Evolutionary conservation across 257 asterid genomes (phyloP).

Genomic region (Misopates orontium): DNA sequence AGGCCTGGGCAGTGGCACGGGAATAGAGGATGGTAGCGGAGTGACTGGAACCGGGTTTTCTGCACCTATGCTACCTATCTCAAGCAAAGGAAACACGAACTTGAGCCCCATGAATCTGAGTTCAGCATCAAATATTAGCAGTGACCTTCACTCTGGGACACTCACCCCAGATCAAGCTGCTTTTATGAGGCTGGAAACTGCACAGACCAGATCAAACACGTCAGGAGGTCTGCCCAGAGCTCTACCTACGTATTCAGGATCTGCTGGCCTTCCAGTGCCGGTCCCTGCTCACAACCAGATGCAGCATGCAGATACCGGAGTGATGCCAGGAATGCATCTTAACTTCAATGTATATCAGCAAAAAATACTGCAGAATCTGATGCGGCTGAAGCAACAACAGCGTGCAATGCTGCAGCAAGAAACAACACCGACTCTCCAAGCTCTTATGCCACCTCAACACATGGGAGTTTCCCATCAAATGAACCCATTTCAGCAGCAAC

Average conservation of each 20-base stretch:
- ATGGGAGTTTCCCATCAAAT: too few species aligned
- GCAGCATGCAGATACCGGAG: conserved; percentile 67
- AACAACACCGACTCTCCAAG: conserved; percentile 65
- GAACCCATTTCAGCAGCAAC: too few species aligned
- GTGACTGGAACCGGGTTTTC: conserved; percentile 69
- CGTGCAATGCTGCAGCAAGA: conserved; percentile 53
- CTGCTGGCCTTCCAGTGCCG: conserved; percentile 64
- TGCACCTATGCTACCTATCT: conserved; percentile 59
- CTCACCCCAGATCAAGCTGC: conserved; percentile 54
- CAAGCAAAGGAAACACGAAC: conserved; percentile 61
- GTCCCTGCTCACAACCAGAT: conserved; percentile 59
- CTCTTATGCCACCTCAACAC: conserved; percentile 70
- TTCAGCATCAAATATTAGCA: conserved; percentile 57
- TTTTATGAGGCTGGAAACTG: conserved; percentile 52
- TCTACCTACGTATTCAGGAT: conserved; percentile 67
- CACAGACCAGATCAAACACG: conserved; percentile 49
- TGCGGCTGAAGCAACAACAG: conserved; percentile 40
- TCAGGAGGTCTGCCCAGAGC: conserved; percentile 61
- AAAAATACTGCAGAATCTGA: conserved; percentile 36
- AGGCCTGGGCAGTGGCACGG: conserved; percentile 65
- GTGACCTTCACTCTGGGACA: conserved; percentile 53
- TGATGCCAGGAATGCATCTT: conserved; percentile 63
- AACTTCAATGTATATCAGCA: conserved; percentile 55
- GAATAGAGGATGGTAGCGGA: conserved; percentile 73
- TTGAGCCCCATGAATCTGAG: conserved; percentile 59